Evolutionary conservation across 139 green algal species (phyloP).

Genomic region (Volvox africanus): DNA sequence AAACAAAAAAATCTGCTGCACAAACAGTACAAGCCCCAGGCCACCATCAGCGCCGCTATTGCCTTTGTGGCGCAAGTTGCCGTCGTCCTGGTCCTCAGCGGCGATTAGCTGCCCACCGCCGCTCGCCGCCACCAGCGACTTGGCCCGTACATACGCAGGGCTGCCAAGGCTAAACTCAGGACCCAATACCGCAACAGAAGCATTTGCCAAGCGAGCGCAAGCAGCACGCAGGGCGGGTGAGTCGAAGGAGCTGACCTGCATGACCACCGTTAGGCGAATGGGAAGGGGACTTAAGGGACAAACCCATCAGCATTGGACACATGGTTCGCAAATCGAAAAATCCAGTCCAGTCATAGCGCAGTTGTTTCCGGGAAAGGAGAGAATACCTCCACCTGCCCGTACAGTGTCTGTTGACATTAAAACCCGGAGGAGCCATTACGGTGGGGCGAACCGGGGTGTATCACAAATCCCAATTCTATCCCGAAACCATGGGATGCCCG

Average conservation of each 20-base stretch:
- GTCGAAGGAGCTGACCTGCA: constrained; percentile 63
- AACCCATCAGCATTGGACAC: too few species aligned
- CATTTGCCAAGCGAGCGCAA: constrained; percentile 90
- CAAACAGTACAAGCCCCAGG: constrained; percentile 85
- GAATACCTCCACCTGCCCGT: too few species aligned
- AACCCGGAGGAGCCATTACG: too few species aligned
- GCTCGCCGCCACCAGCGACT: constrained; percentile 65
- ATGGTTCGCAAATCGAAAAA: too few species aligned
- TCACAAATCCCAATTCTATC: too few species aligned
- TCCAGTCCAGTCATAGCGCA: too few species aligned
- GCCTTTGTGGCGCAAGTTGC: background rate
- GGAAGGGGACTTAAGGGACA: too few species aligned
- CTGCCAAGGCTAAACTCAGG: constrained; percentile 87
- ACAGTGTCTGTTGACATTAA: too few species aligned
- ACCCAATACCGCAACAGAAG: constrained; percentile 88
- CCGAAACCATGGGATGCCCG: too few species aligned
- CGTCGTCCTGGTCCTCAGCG: background rate
- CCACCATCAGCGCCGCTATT: constrained; percentile 33
- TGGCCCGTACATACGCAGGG: constrained; percentile 74
- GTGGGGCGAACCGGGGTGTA: too few species aligned
- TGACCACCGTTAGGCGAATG: too few species aligned
- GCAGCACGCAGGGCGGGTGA: constrained; percentile 71
- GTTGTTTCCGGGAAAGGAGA: too few species aligned
- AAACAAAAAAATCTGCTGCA: constrained; percentile 95
- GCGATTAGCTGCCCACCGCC: constrained; percentile 36